These are phyloP conservation scores for Knoxdaviesia proteae DNA, from an alignment of 2,329 filamentous ascomycete species.

Conservation along the genomic window DNA sequence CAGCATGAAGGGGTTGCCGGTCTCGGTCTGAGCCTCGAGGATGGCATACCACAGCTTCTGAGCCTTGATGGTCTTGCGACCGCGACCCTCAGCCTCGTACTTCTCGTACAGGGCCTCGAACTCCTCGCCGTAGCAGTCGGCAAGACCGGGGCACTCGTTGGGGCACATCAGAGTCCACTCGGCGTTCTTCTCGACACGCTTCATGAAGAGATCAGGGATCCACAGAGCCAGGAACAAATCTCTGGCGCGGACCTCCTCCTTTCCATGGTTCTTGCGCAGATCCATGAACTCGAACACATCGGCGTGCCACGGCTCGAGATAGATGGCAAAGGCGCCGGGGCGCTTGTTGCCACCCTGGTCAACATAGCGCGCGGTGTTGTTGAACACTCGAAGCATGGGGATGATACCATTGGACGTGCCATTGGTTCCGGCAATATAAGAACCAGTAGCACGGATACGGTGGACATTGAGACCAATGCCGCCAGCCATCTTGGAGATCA, in stretches of 20 bases:
- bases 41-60: conserved; percentile 99
- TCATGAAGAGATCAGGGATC: conserved; percentile 99
- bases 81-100: conserved; percentile 75
- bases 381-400: conserved; percentile 96
- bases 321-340: conserved; percentile 94
- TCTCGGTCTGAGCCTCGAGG: conserved; percentile 94
- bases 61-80: conserved; percentile 79
- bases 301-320: conserved; percentile 96
- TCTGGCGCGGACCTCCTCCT: conserved; percentile 91
- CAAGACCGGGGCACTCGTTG: conserved; percentile 83
- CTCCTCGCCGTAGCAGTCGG: conserved; percentile 93
- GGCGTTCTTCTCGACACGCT: conserved; percentile 89
- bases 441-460: conserved; percentile 89
- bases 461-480: conserved; percentile 95
- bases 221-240: conserved; percentile 95
- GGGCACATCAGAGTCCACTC: conserved; percentile 98
- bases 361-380: conserved; percentile 97
- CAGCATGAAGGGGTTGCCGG: conserved; percentile 96
- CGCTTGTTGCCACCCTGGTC: conserved; percentile 99
- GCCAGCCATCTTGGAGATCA: conserved; percentile 99
- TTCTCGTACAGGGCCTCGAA: conserved; percentile 87
- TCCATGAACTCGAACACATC: conserved; percentile 97
- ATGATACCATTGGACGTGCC: conserved; percentile 94
- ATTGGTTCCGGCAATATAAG: conserved; percentile 95
- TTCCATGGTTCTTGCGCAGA: conserved; percentile 96